Conservation (phyloP, 176 grass and related monocot species). For the Oryza punctata region DNA sequence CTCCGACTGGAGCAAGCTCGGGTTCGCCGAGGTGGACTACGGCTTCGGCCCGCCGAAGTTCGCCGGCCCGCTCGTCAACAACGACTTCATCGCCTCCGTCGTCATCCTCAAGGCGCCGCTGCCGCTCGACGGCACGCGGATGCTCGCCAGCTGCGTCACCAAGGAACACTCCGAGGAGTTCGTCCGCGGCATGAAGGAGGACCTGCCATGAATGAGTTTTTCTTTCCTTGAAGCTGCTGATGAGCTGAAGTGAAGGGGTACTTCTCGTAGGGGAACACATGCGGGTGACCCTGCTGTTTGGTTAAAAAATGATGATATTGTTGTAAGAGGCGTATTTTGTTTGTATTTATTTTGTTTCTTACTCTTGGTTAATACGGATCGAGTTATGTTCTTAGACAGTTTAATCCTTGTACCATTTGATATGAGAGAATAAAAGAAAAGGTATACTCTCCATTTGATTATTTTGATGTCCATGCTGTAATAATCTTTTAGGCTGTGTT, state of each 20-base stretch:
- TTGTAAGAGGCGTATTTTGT: slow-evolving; percentile 21
- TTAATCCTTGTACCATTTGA: slow-evolving; percentile 37
- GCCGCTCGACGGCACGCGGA: slow-evolving; percentile 64
- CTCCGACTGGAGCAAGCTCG: slow-evolving; percentile 88
- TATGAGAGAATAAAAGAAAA: slow-evolving; percentile 45
- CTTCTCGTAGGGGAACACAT: not conserved
- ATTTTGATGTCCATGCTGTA: not conserved
- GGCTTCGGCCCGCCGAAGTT: slow-evolving; percentile 72
- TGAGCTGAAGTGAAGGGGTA: not conserved
- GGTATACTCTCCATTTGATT: slow-evolving; percentile 15
- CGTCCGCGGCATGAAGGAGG: slow-evolving; percentile 48
- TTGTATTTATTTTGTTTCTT: slow-evolving; percentile 28
- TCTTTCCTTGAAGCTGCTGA: not conserved
- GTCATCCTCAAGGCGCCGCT: slow-evolving; percentile 76
- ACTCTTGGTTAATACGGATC: slow-evolving; percentile 24
- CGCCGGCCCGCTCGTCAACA: slow-evolving; percentile 70
- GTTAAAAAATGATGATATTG: not conserved
- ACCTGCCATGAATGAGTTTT: slow-evolving; percentile 37
- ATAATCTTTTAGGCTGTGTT: too few species aligned
- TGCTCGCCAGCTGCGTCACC: slow-evolving; percentile 78
- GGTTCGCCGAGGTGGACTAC: slow-evolving; percentile 73
- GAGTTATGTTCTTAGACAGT: slow-evolving; percentile 30
- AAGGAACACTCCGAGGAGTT: slow-evolving; percentile 73
- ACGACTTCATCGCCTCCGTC: slow-evolving; percentile 80
- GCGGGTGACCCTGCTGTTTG: slow-evolving; percentile 11